phyloP scores from a whole-genome alignment of 2,329 filamentous ascomycete species.

The Ascosphaera apis region DNA sequence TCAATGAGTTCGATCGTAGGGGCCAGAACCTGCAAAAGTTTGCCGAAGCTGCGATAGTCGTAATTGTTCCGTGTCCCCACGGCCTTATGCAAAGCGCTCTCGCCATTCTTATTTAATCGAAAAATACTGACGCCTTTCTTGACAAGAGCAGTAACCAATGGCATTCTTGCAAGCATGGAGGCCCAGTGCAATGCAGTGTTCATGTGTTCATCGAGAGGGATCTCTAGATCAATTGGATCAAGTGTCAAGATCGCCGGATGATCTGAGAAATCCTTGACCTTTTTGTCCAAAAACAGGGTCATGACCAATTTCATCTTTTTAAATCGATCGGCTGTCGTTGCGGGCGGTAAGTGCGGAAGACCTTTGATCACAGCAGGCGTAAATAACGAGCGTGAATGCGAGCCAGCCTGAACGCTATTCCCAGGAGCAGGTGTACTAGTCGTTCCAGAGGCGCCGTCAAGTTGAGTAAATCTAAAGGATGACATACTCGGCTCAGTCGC shows the following conservation, averaged over 20 bases:
- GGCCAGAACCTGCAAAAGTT: slow-evolving; percentile 69
- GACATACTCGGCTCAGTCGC: slow-evolving; percentile 25
- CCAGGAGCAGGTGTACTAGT: slow-evolving; percentile 3
- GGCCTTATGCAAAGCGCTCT: slow-evolving; percentile 81
- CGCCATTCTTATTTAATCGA: slow-evolving; percentile 68
- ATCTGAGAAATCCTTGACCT: slow-evolving; percentile 44
- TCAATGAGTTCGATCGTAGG: slow-evolving; percentile 80
- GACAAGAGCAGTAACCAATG: slow-evolving; percentile 60
- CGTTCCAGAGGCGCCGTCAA: slow-evolving; percentile 6
- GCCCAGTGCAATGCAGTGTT: slow-evolving; percentile 92
- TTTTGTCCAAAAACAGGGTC: slow-evolving; percentile 57
- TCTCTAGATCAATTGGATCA: slow-evolving; percentile 61
- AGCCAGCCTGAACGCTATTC: too few species aligned
- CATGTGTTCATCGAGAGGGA: slow-evolving; percentile 68
- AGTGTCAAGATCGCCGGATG: slow-evolving; percentile 58
- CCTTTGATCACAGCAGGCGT: too few species aligned
- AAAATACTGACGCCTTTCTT: slow-evolving; percentile 67
- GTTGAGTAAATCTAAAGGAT: slow-evolving; percentile 25
- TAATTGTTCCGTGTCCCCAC: slow-evolving; percentile 87
- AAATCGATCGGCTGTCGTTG: slow-evolving; percentile 41
- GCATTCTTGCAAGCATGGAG: slow-evolving; percentile 68
- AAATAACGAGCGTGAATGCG: too few species aligned
- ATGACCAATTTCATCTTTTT: slow-evolving; percentile 63
- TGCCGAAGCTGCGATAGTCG: slow-evolving; percentile 73
- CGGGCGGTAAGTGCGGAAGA: slow-evolving; percentile 24